These are phyloP conservation scores for Mortierella sp. DNA, from an alignment of 371 early-diverging fungal species.

Conservation along the genomic window DNA sequence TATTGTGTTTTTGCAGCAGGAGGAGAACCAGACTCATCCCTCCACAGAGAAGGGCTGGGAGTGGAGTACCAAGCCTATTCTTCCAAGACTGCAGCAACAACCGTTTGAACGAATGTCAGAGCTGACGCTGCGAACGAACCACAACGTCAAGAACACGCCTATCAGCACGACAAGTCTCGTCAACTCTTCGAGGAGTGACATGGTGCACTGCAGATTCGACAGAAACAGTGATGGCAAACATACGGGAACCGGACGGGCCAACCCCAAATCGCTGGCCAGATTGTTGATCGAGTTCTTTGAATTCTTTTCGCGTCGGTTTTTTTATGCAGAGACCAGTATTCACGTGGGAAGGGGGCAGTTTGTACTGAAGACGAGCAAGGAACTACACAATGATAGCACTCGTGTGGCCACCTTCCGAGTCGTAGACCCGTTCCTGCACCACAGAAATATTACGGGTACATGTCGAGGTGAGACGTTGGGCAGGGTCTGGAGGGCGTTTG, in stretches of 20 bases:
- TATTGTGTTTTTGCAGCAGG: conserved; percentile 39
- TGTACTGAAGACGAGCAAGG: conserved; percentile 17
- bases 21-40: neutral
- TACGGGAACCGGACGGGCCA: conserved; percentile 23
- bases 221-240: conserved; percentile 28
- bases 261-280: conserved; percentile 25
- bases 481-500: conserved; percentile 38
- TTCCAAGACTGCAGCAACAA: conserved; percentile 37
- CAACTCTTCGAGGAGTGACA: conserved; percentile 12
- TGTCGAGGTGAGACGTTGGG: conserved; percentile 29
- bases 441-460: conserved; percentile 39
- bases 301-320: conserved; percentile 36
- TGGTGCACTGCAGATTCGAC: conserved; percentile 32
- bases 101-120: conserved; percentile 32
- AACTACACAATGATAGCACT: conserved; percentile 7
- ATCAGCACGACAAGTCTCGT: conserved; percentile 7
- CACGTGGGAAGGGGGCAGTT: conserved; percentile 18
- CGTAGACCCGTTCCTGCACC: conserved; percentile 44
- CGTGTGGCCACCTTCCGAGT: conserved; percentile 27
- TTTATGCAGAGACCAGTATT: conserved; percentile 21
- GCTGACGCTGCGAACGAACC: conserved; percentile 15
- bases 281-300: conserved; percentile 46
- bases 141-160: conserved; percentile 12
- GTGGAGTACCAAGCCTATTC: conserved; percentile 8
- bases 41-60: conserved; percentile 1